These are phyloP conservation scores for Apiospora aurea DNA, from an alignment of 2,329 filamentous ascomycete genomes.

Conservation along the genomic window DNA sequence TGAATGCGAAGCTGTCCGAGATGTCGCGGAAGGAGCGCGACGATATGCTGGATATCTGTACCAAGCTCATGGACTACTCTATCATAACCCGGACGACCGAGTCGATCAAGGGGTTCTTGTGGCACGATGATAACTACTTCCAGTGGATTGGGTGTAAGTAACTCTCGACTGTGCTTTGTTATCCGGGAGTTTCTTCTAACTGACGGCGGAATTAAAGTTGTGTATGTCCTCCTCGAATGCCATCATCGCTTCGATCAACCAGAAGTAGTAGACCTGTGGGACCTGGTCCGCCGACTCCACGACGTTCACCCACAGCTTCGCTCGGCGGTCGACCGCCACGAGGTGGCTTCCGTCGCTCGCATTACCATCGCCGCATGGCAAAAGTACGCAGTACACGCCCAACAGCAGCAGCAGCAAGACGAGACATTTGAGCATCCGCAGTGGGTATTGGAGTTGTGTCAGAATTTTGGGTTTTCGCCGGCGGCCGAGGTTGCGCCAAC, in stretches of 20 bases:
- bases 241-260: neutral
- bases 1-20: constrained; percentile 2
- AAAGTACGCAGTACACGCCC: neutral
- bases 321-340: neutral
- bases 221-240: constrained; percentile 11
- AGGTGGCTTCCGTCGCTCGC: neutral
- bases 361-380: constrained; percentile 2
- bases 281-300: neutral
- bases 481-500: neutral
- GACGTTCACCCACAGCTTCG: neutral
- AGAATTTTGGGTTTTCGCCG: neutral
- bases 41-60: constrained; percentile 2
- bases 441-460: neutral
- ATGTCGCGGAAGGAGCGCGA: neutral
- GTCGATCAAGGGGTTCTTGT: neutral
- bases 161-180: too few relatives aligned
- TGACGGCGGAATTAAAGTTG: neutral
- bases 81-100: constrained; percentile 6
- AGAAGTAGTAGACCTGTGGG: constrained; percentile 2
- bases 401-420: neutral
- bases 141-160: constrained; percentile 2
- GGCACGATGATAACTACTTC: constrained; percentile 9
- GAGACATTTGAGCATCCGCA: neutral
- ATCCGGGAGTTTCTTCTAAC: neutral
- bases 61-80: neutral